Percentiles rank a stretch among this genome's conserved stretches.
Evolutionary conservation across 768 basidiomycete genomes (phyloP).

Genomic region (Suillus sp.): DNA sequence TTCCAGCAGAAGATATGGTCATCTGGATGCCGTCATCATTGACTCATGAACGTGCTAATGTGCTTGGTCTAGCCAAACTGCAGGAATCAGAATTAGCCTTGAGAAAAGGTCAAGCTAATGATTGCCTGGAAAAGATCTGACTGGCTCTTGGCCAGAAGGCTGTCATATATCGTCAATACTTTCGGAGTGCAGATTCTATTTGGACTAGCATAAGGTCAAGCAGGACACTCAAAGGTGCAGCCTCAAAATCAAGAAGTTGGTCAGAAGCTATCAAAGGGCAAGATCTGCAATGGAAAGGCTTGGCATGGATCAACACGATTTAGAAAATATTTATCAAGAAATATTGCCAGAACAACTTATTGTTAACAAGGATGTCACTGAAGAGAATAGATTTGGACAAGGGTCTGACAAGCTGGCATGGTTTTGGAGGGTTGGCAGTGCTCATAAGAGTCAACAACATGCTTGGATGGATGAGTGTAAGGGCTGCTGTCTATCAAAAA

Average conservation of each 20-base stretch:
- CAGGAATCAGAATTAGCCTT: conserved; percentile 7
- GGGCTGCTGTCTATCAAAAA: neutral
- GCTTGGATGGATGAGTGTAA: conserved; percentile 13
- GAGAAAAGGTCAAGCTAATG: conserved; percentile 14
- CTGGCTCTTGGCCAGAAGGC: conserved; percentile 15
- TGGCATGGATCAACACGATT: neutral
- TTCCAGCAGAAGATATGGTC: neutral
- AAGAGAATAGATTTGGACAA: conserved; percentile 17
- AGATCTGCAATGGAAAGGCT: neutral
- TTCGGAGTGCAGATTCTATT: conserved; percentile 6
- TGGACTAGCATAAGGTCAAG: conserved; percentile 11
- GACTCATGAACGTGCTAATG: neutral
- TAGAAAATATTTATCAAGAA: conserved; percentile 4
- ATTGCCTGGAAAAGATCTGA: conserved; percentile 9
- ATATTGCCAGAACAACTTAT: conserved; percentile 8
- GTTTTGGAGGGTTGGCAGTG: conserved; percentile 2
- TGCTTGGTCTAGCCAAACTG: neutral
- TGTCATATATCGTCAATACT: conserved; percentile 13
- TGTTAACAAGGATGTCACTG: conserved; percentile 14
- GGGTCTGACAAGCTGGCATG: conserved; percentile 12
- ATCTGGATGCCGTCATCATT: neutral
- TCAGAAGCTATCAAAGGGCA: conserved; percentile 11
- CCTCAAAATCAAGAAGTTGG: neutral
- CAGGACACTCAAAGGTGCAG: neutral
- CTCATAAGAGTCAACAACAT: neutral